phyloP scores from a whole-genome alignment of 768 basidiomycete genomes.

The Lactarius pseudohatsudake region DNA sequence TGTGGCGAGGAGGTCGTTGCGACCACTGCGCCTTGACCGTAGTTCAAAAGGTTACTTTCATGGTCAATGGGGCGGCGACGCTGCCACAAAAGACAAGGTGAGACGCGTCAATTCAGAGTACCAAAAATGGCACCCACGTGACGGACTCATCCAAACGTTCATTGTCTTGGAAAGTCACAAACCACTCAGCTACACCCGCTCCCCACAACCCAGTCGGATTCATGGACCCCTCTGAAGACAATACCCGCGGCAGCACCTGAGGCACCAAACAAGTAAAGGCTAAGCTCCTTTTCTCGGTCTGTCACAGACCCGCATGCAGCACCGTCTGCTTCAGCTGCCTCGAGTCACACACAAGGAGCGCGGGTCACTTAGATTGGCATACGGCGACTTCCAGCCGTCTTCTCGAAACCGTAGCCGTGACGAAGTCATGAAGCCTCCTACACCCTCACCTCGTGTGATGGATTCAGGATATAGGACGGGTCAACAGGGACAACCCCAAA shows the following conservation, averaged over 20 bases:
- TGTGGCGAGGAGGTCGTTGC: background rate
- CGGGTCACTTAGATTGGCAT: constrained; percentile 14
- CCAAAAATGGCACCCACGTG: background rate
- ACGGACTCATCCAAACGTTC: background rate
- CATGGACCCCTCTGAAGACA: too few species aligned
- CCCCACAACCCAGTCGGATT: too few species aligned
- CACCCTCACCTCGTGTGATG: too few species aligned
- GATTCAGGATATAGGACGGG: too few species aligned
- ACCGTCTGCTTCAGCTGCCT: too few species aligned
- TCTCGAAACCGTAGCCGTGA: constrained; percentile 6
- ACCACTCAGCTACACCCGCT: too few species aligned
- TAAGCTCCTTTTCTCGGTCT: too few species aligned
- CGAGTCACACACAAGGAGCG: constrained; percentile 20
- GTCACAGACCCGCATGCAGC: too few species aligned
- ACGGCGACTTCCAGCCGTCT: background rate
- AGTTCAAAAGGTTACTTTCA: constrained; percentile 1
- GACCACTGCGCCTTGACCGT: background rate
- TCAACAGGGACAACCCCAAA: too few species aligned
- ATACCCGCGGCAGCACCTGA: too few species aligned
- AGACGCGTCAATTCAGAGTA: background rate
- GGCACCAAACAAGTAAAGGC: too few species aligned
- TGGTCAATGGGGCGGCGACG: background rate
- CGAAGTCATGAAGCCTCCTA: background rate
- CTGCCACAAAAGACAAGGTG: background rate
- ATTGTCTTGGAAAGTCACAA: background rate